Evolutionary conservation across 805 yeast genomes (phyloP).

Genomic region (Priceomyces carsonii): DNA sequence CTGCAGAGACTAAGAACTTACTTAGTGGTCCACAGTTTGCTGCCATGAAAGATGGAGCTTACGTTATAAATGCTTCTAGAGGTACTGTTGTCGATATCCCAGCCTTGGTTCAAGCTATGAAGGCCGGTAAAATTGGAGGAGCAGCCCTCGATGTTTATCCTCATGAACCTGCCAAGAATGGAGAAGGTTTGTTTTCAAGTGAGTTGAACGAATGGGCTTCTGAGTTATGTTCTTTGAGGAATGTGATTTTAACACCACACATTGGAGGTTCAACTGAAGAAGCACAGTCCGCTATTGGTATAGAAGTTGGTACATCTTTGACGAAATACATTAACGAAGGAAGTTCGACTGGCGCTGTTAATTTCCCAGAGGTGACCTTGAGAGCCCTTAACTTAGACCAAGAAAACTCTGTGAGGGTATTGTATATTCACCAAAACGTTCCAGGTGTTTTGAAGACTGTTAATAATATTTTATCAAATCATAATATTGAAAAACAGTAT

Average conservation of each 20-base stretch:
- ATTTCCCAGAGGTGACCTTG: constrained; percentile 96
- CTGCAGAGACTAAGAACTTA: constrained; percentile 88
- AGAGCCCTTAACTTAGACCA: constrained; percentile 87
- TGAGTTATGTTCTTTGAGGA: constrained; percentile 78
- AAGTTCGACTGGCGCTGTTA: constrained; percentile 89
- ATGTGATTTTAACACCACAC: constrained; percentile 93
- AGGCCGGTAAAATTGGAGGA: constrained; percentile 93
- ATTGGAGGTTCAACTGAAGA: constrained; percentile 99
- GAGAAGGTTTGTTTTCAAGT: constrained; percentile 73
- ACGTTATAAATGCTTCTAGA: constrained; percentile 93
- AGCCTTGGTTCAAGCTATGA: constrained; percentile 87
- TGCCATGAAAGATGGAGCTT: constrained; percentile 95
- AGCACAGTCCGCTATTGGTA: constrained; percentile 96
- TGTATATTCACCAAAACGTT: constrained; percentile 95
- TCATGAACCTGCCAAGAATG: constrained; percentile 95
- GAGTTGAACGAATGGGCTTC: constrained; percentile 80
- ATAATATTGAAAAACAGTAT: constrained; percentile 96
- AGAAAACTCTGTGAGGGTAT: constrained; percentile 85
- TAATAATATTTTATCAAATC: constrained; percentile 89
- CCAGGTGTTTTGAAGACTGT: constrained; percentile 99
- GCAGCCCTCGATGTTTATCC: constrained; percentile 97
- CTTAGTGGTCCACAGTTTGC: constrained; percentile 88
- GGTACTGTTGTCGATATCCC: constrained; percentile 98
- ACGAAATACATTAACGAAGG: constrained; percentile 96
- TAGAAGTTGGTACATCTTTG: constrained; percentile 87